Base-by-base conservation (phyloP, 371 early-diverging fungal species). In the Umbelopsis sp. region DNA sequence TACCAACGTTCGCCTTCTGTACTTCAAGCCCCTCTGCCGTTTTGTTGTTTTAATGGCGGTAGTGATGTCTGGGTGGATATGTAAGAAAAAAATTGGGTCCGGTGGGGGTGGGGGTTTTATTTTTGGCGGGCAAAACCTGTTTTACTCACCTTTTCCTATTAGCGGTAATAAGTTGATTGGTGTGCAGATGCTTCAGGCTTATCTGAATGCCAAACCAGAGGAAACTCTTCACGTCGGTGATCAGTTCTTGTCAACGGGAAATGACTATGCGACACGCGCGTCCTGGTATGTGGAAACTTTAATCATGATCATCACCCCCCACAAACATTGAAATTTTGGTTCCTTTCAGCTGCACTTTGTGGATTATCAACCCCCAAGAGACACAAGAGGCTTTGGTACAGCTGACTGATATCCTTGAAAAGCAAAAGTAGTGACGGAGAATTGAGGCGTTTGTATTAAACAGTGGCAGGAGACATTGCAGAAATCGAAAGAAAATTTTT, bases 41-140 rank as follows among this genome's bases (percentile, higher is more conserved):
- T 92, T 82, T 94, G 95, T 71, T 93, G 92, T 14, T 94, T 94
- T 70, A 93, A 93, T 74, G 95, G 95, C 50, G 95, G 95, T 35
- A 82, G 74, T 66, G 95, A 94, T 75, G 90, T 89, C 66, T 93
- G 92, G 91, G 87, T 92, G 16, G 94, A 94, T 68, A 88, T 92
- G 82, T 78, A 86, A 70, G 86, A 82, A 63, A 76, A 75, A 12
- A 24, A 18, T 10, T 24, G 50, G 29, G 22, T 22, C 29, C 29
- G 29, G 22, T 22, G 22, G 22, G 22, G 22, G 22, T 22, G 22
- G 22, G 22, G 22, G 22, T 22, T 22, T 22, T 22, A 22, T 22
- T 22, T 22, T 22, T 22, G 29, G 29, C 29, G 29, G 29, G 29
- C 29, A 29, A 29, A 22, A 1, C 29, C 29, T 29, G 29, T 29